Conservation (phyloP, 768 basidiomycete genomes). For the Sporobolomyces pararoseus region DNA sequence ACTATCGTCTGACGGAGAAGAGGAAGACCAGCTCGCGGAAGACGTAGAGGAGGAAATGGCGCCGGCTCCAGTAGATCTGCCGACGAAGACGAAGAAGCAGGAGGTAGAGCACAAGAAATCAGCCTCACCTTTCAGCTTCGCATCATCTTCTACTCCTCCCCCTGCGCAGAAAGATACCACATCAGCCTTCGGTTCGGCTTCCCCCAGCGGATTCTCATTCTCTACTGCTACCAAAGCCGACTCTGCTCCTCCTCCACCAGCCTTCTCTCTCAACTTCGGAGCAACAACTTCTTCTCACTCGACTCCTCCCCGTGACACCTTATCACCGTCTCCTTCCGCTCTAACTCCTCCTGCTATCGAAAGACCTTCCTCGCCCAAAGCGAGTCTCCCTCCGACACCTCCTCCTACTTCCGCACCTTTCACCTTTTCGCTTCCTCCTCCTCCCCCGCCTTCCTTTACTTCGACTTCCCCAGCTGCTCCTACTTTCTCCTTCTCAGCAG, state of each 20-base stretch:
- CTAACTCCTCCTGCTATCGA: not conserved
- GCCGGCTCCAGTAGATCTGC: not conserved
- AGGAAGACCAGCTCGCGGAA: constrained; percentile 4
- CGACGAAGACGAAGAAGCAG: not conserved
- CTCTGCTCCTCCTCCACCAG: not conserved
- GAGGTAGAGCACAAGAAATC: not conserved
- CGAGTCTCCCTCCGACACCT: constrained; percentile 4
- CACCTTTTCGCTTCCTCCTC: not conserved
- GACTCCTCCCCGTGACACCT: not conserved
- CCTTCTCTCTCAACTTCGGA: not conserved
- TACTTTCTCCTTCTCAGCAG: too few relatives aligned
- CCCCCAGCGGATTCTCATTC: not conserved
- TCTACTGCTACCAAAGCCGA: too few relatives aligned
- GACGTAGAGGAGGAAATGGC: not conserved
- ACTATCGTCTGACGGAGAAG: not conserved
- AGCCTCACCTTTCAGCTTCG: not conserved
- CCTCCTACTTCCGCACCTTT: constrained; percentile 10
- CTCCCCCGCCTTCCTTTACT: not conserved
- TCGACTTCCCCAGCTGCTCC: not conserved
- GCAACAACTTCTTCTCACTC: not conserved
- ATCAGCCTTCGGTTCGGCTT: too few relatives aligned
- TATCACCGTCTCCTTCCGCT: constrained; percentile 1
- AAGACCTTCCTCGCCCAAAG: not conserved
- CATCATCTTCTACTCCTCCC: not conserved
- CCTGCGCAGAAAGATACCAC: too few relatives aligned